Evolutionary conservation across 352 stramenopile species (phyloP), one percentile per base, ranked within the genome.

Genomic region (Saprolegnia parasitica): DNA sequence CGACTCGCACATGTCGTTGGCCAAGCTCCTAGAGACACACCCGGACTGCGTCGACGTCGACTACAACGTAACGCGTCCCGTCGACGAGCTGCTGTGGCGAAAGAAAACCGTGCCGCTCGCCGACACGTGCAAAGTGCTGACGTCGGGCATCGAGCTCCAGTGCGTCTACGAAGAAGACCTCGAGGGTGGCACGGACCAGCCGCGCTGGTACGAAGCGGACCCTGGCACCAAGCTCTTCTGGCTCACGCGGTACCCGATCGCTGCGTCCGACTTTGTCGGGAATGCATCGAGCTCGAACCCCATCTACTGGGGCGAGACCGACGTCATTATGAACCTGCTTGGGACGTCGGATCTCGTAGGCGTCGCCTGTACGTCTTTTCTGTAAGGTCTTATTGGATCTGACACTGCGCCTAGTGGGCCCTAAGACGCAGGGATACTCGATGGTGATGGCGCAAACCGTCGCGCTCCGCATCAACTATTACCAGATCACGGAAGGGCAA

Each of bases 11-110:
- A 91, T 98, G 62, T 90, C 80, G 62, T 81, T 98, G 54, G 82
- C 86, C 40, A 98, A 98, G 75, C 80, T 99, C 65, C 65, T 98
- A 0, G 96, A 99, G 72, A 88, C 90, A 21, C 91, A 99, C 73
- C 95, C 95, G 32, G 90, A 96, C 71, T 99, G 96, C 77, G 80
- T 80, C 11, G 78, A 81, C 46, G 83, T 98, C 18, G 74, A 57
- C 47, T 94, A 96, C 56, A 82, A 97, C 11, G 65, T 96, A 56
- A 98, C 93, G 0, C 75, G 96, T 1, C 79, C 94, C 60, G 95
- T 98, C 39, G 93, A 95, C 61, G 89, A 98, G 65, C 98, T 96
- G 67, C 83, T 81, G 24, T 97, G 88, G 84, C 82, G 87, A 26
- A 93, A 93, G 60, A 86, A 96, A 46, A 80, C 90, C 13, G 76